Evolutionary conservation across 2,329 filamentous ascomycete genomes (phyloP).

Genomic region (Botrytis byssoidea): DNA sequence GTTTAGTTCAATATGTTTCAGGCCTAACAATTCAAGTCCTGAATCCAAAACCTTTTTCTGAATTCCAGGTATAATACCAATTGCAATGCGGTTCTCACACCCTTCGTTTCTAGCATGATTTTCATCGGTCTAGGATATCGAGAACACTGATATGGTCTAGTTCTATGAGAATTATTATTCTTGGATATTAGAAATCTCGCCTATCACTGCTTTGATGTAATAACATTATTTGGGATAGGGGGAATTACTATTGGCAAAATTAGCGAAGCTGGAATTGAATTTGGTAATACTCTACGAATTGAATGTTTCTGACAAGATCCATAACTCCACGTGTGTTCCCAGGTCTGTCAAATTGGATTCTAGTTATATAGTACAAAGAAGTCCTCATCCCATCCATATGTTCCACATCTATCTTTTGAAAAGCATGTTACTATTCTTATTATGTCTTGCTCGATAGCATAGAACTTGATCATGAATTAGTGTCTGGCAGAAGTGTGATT

Average conservation of each 20-base stretch:
- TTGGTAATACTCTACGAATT: neutral
- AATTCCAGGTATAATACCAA: neutral
- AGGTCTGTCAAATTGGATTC: neutral
- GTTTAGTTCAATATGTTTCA: neutral
- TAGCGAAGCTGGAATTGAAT: neutral
- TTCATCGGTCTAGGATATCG: neutral
- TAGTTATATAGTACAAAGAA: neutral
- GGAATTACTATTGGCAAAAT: neutral
- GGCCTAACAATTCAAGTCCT: neutral
- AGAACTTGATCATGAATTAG: neutral
- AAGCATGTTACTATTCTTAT: neutral
- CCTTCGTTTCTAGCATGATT: neutral
- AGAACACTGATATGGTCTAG: neutral
- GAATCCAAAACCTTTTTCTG: neutral
- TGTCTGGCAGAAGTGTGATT: neutral
- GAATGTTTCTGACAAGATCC: neutral
- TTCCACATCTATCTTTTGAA: neutral
- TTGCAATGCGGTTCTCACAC: neutral
- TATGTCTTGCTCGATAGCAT: neutral
- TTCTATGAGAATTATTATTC: neutral
- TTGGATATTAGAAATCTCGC: neutral
- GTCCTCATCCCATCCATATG: neutral
- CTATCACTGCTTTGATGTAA: neutral
- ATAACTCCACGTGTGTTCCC: neutral
- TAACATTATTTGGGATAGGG: neutral